Conservation (phyloP, 108 stramenopile species). For the Fragilariopsis cylindrus region DNA sequence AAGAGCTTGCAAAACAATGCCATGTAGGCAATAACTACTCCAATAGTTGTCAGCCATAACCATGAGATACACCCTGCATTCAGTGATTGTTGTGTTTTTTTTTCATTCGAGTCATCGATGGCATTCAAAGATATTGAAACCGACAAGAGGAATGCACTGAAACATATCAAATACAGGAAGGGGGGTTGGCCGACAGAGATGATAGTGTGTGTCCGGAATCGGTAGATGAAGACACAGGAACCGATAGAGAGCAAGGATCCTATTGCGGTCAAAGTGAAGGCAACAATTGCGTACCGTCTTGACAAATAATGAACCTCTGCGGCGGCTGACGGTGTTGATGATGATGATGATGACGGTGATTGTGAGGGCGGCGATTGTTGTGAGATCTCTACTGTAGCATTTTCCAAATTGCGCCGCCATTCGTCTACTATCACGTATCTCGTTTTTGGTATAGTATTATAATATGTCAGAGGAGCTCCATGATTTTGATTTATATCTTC, state of each 20-base stretch:
- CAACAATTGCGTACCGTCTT: background rate
- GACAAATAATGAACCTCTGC: background rate
- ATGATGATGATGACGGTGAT: background rate
- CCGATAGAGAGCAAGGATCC: conserved; percentile 3
- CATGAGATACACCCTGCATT: conserved; percentile 2
- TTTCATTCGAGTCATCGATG: conserved; percentile 10
- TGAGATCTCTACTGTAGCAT: background rate
- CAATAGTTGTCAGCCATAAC: conserved; percentile 9
- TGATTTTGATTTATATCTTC: too few species aligned
- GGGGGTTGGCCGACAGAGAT: conserved; percentile 19
- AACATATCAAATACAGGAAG: conserved; percentile 18
- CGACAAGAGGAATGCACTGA: conserved; percentile 9
- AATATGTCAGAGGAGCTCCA: too few species aligned
- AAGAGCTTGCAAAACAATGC: conserved; percentile 27
- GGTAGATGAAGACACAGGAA: conserved; percentile 15
- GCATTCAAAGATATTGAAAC: background rate
- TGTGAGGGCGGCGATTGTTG: background rate
- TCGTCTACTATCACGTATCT: too few species aligned
- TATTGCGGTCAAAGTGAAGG: background rate
- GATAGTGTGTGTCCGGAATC: conserved; percentile 7
- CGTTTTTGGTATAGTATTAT: too few species aligned
- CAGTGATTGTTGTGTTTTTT: background rate
- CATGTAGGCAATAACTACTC: conserved; percentile 15
- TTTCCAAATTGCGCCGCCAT: conserved; percentile 1
- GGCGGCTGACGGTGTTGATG: background rate